A percentile compares a stretch with the other conserved stretches of the same genome.
Evolutionary conservation across 2,329 filamentous ascomycete species (phyloP).

Genomic region (Nannizziopsis barbatae): DNA sequence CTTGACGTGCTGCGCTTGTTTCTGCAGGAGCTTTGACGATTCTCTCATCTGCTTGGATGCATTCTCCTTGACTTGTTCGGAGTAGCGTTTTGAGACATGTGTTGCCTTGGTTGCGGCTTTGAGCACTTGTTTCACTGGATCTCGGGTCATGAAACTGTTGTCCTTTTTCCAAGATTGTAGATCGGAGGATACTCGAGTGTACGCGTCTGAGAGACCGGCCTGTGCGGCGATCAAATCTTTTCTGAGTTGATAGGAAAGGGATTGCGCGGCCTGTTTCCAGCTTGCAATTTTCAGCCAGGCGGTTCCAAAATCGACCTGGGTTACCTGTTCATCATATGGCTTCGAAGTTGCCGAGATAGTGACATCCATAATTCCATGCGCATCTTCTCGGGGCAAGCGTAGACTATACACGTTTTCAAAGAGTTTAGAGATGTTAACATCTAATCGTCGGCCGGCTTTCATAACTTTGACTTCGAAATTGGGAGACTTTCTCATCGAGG

Average conservation of each 20-base stretch:
- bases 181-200: conserved; percentile 29
- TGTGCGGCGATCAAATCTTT: conserved; percentile 31
- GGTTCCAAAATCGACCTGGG: conserved; percentile 34
- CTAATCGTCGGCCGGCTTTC: conserved; percentile 28
- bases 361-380: conserved; percentile 40
- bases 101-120: conserved; percentile 21
- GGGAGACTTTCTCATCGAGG: conserved; percentile 34
- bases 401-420: conserved; percentile 46
- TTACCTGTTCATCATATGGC: conserved; percentile 27
- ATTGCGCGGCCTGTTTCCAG: conserved; percentile 35
- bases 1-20: conserved; percentile 22
- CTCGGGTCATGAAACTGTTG: conserved; percentile 11
- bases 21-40: conserved; percentile 25
- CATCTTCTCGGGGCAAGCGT: conserved; percentile 40
- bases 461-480: conserved; percentile 41
- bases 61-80: conserved; percentile 24
- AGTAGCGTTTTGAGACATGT: conserved; percentile 27
- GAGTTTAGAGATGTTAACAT: conserved; percentile 40
- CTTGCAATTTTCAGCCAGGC: conserved; percentile 39
- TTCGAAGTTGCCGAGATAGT: conserved; percentile 34
- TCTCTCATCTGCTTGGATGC: conserved; percentile 24
- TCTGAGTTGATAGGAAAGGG: conserved; percentile 27
- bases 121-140: conserved; percentile 19
- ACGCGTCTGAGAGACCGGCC: conserved; percentile 29
- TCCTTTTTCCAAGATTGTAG: conserved; percentile 26